Evolutionary conservation across 1,284 basidiomycete species (phyloP), one percentile per base, ranked within the genome.

Genomic region (Cystobasidium sp.): DNA sequence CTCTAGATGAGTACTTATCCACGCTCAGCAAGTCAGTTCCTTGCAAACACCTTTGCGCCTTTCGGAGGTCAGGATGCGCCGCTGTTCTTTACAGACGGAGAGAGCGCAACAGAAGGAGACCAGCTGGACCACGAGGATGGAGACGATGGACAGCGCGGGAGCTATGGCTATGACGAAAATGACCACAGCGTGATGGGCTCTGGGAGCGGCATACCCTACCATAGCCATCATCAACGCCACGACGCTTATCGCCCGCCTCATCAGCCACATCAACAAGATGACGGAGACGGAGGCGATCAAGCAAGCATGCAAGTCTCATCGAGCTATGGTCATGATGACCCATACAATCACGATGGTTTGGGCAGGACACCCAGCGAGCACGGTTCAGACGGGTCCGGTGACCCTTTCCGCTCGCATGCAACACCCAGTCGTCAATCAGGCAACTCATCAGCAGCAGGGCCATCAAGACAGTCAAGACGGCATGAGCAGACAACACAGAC

Each of bases 21-120:
- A 31, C 64, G 64, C 12, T 52, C 64, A 53, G 64, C 64, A 6
- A 66, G 64, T 22, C 64, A 66, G 22, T 66, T 66, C 39, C 64
- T 66, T 20, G 49, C 64, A 5, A 53, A 41, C 47, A 52, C 64
- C 20, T 66, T 66, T 44, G 49, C 49, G 1, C 64, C 64, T 3
- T 66, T 66, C 44, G 61, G 61, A 3, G 43, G 61, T 22, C 10
- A 12, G 61, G 44, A 37, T 5, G 64, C 64, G 1, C 64, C 64
- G 64, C 51, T 66, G 47, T 66, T 66, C 64, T 66, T 66, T n/a
- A n/a, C 64, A 66, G 64, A 66, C 24, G 64, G 64, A 22, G 64
- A 66, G 37, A 66, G 64, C 24, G 41, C 10, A 8, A 37, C 3
- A 10, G 64, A 14, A 37, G 49, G 16, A n/a, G 47, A 51, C 7